phyloP scores from a whole-genome alignment of 148 eudicot genomes.

The Persicaria maculosa region DNA sequence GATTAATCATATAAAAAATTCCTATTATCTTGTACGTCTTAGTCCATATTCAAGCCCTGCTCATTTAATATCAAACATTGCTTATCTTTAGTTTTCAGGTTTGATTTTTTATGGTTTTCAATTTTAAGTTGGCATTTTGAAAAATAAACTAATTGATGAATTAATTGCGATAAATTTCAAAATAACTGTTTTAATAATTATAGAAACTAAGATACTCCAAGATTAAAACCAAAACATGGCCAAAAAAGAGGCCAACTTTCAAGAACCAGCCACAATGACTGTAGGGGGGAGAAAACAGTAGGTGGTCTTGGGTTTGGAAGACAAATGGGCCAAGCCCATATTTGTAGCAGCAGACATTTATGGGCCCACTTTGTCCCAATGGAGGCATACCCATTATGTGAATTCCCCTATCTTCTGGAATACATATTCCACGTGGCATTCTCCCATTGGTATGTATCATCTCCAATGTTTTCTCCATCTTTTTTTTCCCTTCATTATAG shows the following conservation, averaged over 20 bases:
- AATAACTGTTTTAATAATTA: too few relatives aligned
- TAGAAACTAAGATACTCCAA: too few relatives aligned
- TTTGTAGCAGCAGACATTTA: background rate
- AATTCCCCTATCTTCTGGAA: conserved; percentile 10
- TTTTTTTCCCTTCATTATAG: background rate
- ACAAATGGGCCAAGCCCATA: conserved; percentile 34
- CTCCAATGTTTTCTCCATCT: background rate
- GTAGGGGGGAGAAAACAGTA: background rate
- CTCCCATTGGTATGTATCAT: background rate
- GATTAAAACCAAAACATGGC: background rate
- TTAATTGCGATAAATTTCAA: too few relatives aligned
- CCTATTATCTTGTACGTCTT: too few relatives aligned
- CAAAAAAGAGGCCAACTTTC: background rate
- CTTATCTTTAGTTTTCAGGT: too few relatives aligned
- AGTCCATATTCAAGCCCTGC: too few relatives aligned
- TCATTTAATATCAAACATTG: too few relatives aligned
- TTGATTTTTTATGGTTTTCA: too few relatives aligned
- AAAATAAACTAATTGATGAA: too few relatives aligned
- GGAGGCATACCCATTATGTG: conserved; percentile 11
- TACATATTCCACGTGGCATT: background rate
- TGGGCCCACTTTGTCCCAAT: conserved; percentile 8
- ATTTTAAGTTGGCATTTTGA: too few relatives aligned
- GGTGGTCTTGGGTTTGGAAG: conserved; percentile 21
- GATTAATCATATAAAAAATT: too few relatives aligned
- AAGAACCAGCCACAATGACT: background rate